Percentiles rank a stretch among this genome's conserved stretches.
These are phyloP conservation scores for Ustilago lituana DNA, from an alignment of 1,284 basidiomycete genomes.

Conservation along the genomic window DNA sequence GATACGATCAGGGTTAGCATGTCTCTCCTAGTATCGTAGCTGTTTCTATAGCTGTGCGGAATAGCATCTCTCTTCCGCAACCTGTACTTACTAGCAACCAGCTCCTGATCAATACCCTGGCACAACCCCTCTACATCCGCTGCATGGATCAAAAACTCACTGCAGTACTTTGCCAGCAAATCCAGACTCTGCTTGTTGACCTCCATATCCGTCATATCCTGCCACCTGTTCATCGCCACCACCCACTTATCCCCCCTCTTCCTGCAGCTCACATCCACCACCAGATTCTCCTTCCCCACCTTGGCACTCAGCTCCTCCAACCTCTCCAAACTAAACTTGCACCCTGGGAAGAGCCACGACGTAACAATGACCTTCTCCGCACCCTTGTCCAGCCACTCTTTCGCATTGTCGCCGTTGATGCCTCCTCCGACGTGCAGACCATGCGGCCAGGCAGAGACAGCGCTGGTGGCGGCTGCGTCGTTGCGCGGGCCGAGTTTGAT, in stretches of 20 bases:
- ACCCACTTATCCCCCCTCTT: constrained; percentile 82
- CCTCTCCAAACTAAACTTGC: constrained; percentile 79
- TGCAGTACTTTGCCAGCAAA: constrained; percentile 67
- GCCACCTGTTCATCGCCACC: constrained; percentile 99
- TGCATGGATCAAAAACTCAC: constrained; percentile 95
- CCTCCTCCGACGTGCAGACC: constrained; percentile 93
- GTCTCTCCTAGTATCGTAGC: no score
- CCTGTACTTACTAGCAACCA: no score
- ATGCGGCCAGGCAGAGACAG: constrained; percentile 81
- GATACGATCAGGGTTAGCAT: no score
- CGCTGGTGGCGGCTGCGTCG: constrained; percentile 83
- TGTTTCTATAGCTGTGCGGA: no score
- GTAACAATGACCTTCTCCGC: constrained; percentile 98
- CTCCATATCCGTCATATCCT: constrained; percentile 92
- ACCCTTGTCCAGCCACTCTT: constrained; percentile 84
- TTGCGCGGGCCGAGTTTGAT: constrained; percentile 93
- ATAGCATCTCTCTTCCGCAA: no score
- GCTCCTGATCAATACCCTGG: constrained; percentile 90
- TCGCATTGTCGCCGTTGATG: constrained; percentile 82
- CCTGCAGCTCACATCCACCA: constrained; percentile 96
- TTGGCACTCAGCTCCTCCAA: constrained; percentile 75
- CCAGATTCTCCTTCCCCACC: constrained; percentile 85
- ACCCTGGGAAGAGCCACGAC: constrained; percentile 88
- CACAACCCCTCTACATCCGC: constrained; percentile 98
- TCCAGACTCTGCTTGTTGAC: constrained; percentile 71